These are phyloP conservation scores for Fusarium hostae DNA, from an alignment of 2,329 filamentous ascomycete genomes.

Conservation along the genomic window DNA sequence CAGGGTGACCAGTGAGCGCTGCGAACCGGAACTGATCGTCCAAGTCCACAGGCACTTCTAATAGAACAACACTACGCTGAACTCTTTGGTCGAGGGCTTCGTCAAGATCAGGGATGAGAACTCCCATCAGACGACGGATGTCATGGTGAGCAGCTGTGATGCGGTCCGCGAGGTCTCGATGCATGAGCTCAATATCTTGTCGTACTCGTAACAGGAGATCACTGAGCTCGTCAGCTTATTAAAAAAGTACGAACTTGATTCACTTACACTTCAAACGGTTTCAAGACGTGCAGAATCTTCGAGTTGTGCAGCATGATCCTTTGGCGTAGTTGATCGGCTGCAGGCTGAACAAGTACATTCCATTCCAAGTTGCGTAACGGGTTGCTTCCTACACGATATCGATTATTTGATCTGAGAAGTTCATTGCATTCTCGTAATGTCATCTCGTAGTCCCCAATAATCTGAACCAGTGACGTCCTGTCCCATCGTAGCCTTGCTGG, in stretches of 20 bases:
- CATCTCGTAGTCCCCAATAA: constrained; percentile 48
- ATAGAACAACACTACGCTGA: constrained; percentile 19
- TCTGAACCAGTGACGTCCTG: constrained; percentile 36
- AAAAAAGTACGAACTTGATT: neutral
- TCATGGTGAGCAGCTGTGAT: constrained; percentile 41
- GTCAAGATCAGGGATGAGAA: constrained; percentile 43
- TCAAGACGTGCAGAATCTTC: constrained; percentile 49
- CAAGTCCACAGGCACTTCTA: constrained; percentile 39
- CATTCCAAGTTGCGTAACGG: constrained; percentile 50
- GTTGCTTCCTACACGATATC: constrained; percentile 42
- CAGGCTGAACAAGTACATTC: constrained; percentile 51
- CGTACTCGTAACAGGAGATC: constrained; percentile 48
- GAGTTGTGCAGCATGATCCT: constrained; percentile 50
- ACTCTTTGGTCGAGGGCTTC: constrained; percentile 38
- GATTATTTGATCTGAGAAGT: constrained; percentile 46
- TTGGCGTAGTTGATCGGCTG: constrained; percentile 47
- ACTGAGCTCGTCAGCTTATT: constrained; percentile 31
- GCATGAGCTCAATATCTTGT: constrained; percentile 45
- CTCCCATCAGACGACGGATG: constrained; percentile 41
- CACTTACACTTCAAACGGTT: constrained; percentile 52
- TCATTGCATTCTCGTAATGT: constrained; percentile 49
- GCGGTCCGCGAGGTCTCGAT: constrained; percentile 37
- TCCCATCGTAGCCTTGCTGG: constrained; percentile 41
- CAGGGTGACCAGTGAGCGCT: constrained; percentile 36
- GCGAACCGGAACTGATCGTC: constrained; percentile 40